Percentiles rank a stretch among this genome's conserved stretches.
phyloP scores from a whole-genome alignment of 2,329 filamentous ascomycete genomes.

The Capronia epimyces region DNA sequence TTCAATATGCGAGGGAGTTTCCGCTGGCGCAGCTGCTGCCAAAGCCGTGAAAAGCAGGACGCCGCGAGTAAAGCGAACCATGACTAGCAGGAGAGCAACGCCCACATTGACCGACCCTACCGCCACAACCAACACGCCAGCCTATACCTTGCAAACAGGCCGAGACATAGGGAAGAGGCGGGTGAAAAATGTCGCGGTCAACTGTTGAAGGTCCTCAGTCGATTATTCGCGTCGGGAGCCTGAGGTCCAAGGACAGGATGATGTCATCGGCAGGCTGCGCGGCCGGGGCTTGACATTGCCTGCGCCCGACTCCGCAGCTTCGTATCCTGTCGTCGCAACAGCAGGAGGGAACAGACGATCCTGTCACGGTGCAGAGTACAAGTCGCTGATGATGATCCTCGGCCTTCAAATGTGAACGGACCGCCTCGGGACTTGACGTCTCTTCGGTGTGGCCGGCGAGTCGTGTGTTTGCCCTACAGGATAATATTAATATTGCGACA shows the following conservation, averaged over 20 bases:
- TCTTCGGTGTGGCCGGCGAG: no score
- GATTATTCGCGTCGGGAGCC: not conserved
- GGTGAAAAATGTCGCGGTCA: not conserved
- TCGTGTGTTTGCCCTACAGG: no score
- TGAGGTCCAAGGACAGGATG: not conserved
- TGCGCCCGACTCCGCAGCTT: no score
- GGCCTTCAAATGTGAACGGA: no score
- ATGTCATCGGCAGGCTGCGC: not conserved
- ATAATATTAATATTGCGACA: no score
- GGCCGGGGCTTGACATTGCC: no score
- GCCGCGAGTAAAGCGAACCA: slow-evolving; percentile 24
- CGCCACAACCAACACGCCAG: not conserved
- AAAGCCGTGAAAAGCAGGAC: slow-evolving; percentile 26
- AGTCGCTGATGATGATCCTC: no score
- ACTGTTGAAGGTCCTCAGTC: not conserved
- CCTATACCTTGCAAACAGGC: not conserved
- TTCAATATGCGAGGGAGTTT: slow-evolving; percentile 2
- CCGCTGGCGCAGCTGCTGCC: slow-evolving; percentile 20
- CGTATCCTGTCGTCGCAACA: no score
- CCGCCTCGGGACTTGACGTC: no score
- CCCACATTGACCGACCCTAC: slow-evolving; percentile 3
- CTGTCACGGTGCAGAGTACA: no score
- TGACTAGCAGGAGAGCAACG: slow-evolving; percentile 2
- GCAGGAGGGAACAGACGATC: no score
- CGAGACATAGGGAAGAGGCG: not conserved